Evolutionary conservation across 192 early-diverging fungal species (phyloP), one percentile per base, ranked within the genome.

Genomic region (Phycomyces blakesleeanus): DNA sequence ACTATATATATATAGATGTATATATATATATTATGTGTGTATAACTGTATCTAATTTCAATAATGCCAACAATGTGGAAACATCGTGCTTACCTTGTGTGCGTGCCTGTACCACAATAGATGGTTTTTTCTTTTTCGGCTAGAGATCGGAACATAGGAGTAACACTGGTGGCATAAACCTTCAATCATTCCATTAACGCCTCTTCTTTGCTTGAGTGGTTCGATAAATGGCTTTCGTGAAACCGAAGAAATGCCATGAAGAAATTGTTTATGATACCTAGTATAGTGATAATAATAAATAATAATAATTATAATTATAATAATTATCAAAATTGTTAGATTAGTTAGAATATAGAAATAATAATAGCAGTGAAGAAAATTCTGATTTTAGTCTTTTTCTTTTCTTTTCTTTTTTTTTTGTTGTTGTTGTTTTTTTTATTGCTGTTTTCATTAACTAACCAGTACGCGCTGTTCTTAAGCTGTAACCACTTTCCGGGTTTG

Each of bases 201-300:
- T 55, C 80, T 81, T 15, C 91, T 83, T 21, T 81, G 81, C 52
- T 91, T 77, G 25, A 92, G 21, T 20, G 92, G 92, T n/a, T 81
- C 72, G 16, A 83, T 71, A 59, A 93, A 92, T 4, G 82, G 76
- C 51, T 84, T 78, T n/a, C 92, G 86, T 18, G 92, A 91, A 11
- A 91, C 88, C 0, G 88, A 90, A 25, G 91, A 92, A 37, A 92
- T 90, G 40, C 92, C 92, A 68, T 93, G 90, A 38, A 81, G 83
- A 57, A 91, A 92, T 76, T 91, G 92, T 77, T 92, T 93, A 67
- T 91, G 90, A 64, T 91, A 93, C 82, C 85, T 83, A n/a, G n/a
- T n/a, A n/a, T n/a, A n/a, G n/a, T n/a, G n/a, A n/a, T n/a, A n/a
- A n/a, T n/a, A n/a, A n/a, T n/a, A 38, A 0, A 34, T 16, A n/a